Evolutionary conservation across 805 yeast species (phyloP), one percentile per base, ranked within the genome.

Genomic region (Saccharomycopsis vini): DNA sequence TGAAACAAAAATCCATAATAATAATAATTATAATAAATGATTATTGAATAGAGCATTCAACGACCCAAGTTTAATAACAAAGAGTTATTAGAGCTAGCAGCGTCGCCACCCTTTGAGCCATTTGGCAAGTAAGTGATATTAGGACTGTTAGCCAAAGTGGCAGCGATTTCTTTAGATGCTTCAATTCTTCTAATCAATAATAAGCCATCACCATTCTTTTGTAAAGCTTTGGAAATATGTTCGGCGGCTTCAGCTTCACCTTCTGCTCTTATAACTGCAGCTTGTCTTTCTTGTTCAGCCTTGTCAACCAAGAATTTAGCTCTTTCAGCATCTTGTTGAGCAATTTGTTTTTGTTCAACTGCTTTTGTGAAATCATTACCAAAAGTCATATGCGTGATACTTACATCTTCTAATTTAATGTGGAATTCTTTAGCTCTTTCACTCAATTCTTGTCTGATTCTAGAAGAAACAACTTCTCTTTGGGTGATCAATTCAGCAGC

Each of bases 161-260:
- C 68, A 7, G 98, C 98, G 63, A 92, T 92, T 51, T 89, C 97
- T 68, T 86, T 88, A 28, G 95, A 84, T 1, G 98, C 97, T 62
- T 92, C 98, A 54, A 92, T 77, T 68, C 97, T 77, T 73, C 98
- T 78, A 56, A 92, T 89, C 69, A 85, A 74, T 59, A 92, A 71
- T 54, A 92, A 72, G 53, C 97, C 97, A 59, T 92, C 97, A 62
- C 98, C 98, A 20, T 94, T 88, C 68, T 88, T 89, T 43, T 81
- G 77, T 53, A 92, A 74, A 3, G 97, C 97, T 64, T 80, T 85
- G 29, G 96, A 87, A 50, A 92, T 92, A 49, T 79, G 79, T 49
- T 92, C 97, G 3, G 98, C 98, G 46, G 95, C 87, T 64, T 92
- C 97, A 40, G 98, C 98, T 68, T 92, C 98, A 67, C 97, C 98